A percentile compares a stretch with the other conserved stretches of the same genome.
Evolutionary conservation across 495 filamentous ascomycete genomes (phyloP).

Genomic region (Tuber indicum): DNA sequence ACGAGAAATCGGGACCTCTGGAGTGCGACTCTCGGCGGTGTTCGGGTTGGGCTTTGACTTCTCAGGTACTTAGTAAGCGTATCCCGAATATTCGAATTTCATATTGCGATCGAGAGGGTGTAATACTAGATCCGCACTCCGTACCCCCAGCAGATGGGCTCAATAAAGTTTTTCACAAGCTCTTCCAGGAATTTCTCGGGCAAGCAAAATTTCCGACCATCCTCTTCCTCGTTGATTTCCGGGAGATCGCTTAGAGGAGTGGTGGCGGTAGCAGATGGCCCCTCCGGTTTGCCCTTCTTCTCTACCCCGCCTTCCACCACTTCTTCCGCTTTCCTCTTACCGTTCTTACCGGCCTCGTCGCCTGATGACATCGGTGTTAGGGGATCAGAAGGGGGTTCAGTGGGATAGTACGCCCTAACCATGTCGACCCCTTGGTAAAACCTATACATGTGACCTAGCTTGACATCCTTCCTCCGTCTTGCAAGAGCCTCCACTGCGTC

Average conservation of each 20-base stretch:
- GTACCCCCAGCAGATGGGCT: conserved; percentile 42
- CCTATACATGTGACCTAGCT: conserved; percentile 40
- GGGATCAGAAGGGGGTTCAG: conserved; percentile 9
- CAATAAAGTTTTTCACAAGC: conserved; percentile 42
- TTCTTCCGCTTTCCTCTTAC: conserved; percentile 28
- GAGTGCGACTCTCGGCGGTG: conserved; percentile 33
- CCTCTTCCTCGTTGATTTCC: neutral
- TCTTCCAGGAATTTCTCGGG: conserved; percentile 42
- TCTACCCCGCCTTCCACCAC: conserved; percentile 23
- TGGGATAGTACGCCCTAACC: conserved; percentile 32
- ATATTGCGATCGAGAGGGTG: conserved; percentile 14
- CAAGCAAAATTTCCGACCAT: conserved; percentile 24
- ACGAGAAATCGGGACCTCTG: conserved; percentile 38
- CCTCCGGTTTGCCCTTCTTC: conserved; percentile 31
- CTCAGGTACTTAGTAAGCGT: conserved; percentile 1
- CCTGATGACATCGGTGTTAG: neutral
- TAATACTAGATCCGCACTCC: conserved; percentile 41
- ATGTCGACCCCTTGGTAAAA: conserved; percentile 40
- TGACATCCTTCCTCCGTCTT: conserved; percentile 35
- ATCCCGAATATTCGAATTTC: neutral
- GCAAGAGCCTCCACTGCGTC: conserved; percentile 34
- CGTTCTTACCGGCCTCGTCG: conserved; percentile 29
- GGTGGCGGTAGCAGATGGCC: neutral
- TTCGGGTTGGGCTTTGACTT: conserved; percentile 32
- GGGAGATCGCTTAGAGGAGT: conserved; percentile 1